Percentiles rank a stretch among this genome's conserved stretches.
These are phyloP conservation scores for Fusarium begoniae DNA, from an alignment of 2,329 filamentous ascomycete genomes.

Conservation along the genomic window DNA sequence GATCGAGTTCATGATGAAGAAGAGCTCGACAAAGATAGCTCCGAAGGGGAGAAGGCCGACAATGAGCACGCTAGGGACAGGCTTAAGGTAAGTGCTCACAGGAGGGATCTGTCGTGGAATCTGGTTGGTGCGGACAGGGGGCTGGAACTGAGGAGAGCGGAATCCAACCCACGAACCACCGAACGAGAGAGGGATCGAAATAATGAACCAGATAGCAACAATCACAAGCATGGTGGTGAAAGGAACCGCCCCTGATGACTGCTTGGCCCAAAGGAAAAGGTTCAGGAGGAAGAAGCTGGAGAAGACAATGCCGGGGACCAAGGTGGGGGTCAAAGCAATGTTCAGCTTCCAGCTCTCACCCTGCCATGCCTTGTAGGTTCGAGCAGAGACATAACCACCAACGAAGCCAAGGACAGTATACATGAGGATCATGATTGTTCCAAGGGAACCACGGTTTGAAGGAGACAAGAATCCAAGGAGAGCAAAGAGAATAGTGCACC, in stretches of 20 bases:
- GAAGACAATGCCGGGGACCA: slow-evolving; percentile 90
- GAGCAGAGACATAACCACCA: slow-evolving; percentile 87
- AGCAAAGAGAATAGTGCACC: slow-evolving; percentile 91
- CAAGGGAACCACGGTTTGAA: slow-evolving; percentile 92
- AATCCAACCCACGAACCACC: slow-evolving; percentile 95
- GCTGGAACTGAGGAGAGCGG: slow-evolving; percentile 73
- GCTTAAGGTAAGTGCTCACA: slow-evolving; percentile 81
- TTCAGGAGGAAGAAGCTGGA: slow-evolving; percentile 90
- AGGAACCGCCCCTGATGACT: slow-evolving; percentile 91
- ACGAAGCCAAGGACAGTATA: slow-evolving; percentile 94
- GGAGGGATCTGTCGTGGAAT: slow-evolving; percentile 97
- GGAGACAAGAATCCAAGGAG: slow-evolving; percentile 94
- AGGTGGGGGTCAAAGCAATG: slow-evolving; percentile 84
- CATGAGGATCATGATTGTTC: slow-evolving; percentile 90
- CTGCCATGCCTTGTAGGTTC: slow-evolving; percentile 93
- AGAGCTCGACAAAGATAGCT: slow-evolving; percentile 97
- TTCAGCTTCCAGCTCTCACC: slow-evolving; percentile 96
- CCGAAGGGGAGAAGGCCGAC: slow-evolving; percentile 94
- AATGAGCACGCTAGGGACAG: slow-evolving; percentile 88
- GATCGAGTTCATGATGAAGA: slow-evolving; percentile 99
- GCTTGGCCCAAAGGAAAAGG: slow-evolving; percentile 93
- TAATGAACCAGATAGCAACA: slow-evolving; percentile 94
- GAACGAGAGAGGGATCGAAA: slow-evolving; percentile 90
- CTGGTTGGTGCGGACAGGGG: slow-evolving; percentile 94
- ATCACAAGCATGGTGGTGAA: slow-evolving; percentile 97